Evolutionary conservation across 306 rosid species (phyloP).

Genomic region (Dryas drummondii): DNA sequence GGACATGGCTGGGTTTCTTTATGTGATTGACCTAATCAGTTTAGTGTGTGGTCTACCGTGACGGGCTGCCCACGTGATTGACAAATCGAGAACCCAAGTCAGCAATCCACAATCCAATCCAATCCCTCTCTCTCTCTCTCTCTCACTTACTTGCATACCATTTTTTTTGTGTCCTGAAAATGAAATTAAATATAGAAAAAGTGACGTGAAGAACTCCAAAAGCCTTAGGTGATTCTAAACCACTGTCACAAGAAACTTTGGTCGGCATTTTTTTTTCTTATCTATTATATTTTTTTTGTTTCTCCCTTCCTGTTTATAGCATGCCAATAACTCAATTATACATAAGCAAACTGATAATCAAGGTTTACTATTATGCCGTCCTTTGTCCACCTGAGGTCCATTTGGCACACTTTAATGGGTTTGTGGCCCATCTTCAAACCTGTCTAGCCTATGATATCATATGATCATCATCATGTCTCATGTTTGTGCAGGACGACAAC

Average conservation of each 20-base stretch:
- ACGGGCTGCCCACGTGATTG: constrained; percentile 90
- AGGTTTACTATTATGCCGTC: constrained; percentile 33
- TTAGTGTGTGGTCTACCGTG: constrained; percentile 66
- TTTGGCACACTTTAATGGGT: constrained; percentile 28
- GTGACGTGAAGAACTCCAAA: constrained; percentile 90
- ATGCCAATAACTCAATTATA: constrained; percentile 18
- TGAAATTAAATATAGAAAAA: constrained; percentile 45
- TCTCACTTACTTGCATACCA: not conserved
- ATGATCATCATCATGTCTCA: constrained; percentile 16
- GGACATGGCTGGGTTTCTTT: constrained; percentile 22
- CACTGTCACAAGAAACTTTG: constrained; percentile 59
- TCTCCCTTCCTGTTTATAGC: constrained; percentile 13
- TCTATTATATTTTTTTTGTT: constrained; percentile 5
- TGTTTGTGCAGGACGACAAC: constrained; percentile 33
- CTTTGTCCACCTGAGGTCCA: constrained; percentile 25
- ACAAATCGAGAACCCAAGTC: constrained; percentile 60
- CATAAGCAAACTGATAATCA: constrained; percentile 18
- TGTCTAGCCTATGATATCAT: constrained; percentile 17
- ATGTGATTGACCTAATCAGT: constrained; percentile 66
- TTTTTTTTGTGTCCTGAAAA: constrained; percentile 29
- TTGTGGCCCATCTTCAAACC: constrained; percentile 12
- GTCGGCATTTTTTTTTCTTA: constrained; percentile 47
- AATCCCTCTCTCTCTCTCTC: constrained; percentile 6
- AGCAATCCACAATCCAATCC: constrained; percentile 50
- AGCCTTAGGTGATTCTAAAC: constrained; percentile 46